Evolutionary conservation across 1,284 basidiomycete genomes (phyloP), one percentile per base, ranked within the genome.

Genomic region (Mrakiaceae sp.): DNA sequence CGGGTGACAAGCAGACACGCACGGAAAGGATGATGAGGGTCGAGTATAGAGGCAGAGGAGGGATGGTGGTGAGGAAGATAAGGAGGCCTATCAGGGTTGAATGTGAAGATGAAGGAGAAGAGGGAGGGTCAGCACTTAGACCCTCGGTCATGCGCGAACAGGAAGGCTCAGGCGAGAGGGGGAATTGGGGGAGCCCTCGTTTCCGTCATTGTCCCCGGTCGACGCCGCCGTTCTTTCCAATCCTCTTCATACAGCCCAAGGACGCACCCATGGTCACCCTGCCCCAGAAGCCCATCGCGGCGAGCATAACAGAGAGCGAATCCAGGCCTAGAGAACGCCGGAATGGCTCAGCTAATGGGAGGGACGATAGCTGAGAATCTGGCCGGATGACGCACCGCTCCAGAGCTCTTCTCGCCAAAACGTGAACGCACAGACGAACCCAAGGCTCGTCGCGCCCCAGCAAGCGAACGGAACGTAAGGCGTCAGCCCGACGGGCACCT

Each of bases 1-100:
- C 27, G 27, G 27, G 27, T 27, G 27, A 27, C 27, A 27, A 27
- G 27, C 27, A 27, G 27, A 27, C 27, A 27, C 27, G 27, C 27
- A 27, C 27, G 27, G 27, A 75, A 3, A 81, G 72, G 51, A 81
- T 75, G 70, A 81, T 79, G 54, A 81, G 71, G 1, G 79, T 80
- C 65, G 79, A 80, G 70, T 81, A 81, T 11, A 81, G 75, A 5
- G 79, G 79, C 27, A 81, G 66, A 0, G 79, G 79, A 3, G 79
- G 76, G 56, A 77, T 73, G 49, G 74, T 75, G 1, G 76, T 76
- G 51, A 75, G 68, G 64, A 75, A 74, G 58, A 76, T 77, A 52
- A 75, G 70, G 55, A 73, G 69, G 54, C 64, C 64, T 66, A 50
- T 50, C 48, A 9, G 48, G n/a, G 48, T 10, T 50, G n/a, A 50